A percentile compares a stretch with the other conserved stretches of the same genome.
Evolutionary conservation across 129 eudicot species (phyloP).

Genomic region (Flaveria brownii): DNA sequence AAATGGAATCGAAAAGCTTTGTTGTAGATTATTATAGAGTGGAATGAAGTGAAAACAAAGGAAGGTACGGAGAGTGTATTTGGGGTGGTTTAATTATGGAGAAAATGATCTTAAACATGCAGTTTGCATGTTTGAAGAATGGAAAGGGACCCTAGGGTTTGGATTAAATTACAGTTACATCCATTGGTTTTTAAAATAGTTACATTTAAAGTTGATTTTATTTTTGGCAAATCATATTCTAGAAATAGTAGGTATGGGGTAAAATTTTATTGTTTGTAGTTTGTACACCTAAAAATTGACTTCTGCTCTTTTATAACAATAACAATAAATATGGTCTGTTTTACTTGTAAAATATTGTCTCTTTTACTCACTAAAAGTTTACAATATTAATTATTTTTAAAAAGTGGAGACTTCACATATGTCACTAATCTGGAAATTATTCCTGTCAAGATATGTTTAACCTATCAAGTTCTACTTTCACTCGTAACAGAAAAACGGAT

Average conservation of each 20-base stretch:
- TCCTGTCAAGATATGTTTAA: no score
- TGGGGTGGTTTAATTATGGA: constrained; percentile 23
- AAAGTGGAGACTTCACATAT: neutral
- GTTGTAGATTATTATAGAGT: constrained; percentile 1
- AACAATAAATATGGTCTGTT: no score
- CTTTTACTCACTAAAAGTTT: neutral
- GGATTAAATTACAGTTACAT: neutral
- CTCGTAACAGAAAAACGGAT: neutral
- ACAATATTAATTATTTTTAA: neutral
- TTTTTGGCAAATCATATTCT: no score
- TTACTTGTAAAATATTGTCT: neutral
- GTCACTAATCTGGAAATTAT: neutral
- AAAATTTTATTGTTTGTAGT: no score
- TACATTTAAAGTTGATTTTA: neutral
- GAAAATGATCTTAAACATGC: constrained; percentile 9
- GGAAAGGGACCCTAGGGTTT: neutral
- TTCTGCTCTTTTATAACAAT: no score
- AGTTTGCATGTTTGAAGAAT: neutral
- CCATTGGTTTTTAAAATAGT: neutral
- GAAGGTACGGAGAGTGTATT: constrained; percentile 12
- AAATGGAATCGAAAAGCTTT: constrained; percentile 9
- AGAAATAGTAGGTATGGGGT: no score
- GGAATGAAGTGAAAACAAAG: constrained; percentile 35
- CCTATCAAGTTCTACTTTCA: neutral
- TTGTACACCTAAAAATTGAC: no score